phyloP scores from a whole-genome alignment of 2,329 filamentous ascomycete genomes.

The Nemania sp. region DNA sequence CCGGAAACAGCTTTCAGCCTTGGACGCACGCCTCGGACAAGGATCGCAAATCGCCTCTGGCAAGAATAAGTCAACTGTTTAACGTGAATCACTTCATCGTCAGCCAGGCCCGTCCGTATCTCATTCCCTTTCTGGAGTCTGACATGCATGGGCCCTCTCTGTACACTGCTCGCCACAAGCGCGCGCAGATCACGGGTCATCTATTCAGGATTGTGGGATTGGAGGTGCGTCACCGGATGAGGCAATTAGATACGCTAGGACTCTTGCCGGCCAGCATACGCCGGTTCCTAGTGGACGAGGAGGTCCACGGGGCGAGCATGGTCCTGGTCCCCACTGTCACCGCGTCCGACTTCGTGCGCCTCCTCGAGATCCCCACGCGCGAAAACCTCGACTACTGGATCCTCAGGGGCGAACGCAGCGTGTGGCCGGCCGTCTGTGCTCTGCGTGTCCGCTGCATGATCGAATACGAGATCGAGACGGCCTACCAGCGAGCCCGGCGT shows the following conservation, averaged over 20 bases:
- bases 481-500: conserved; percentile 78
- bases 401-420: conserved; percentile 77
- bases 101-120: conserved; percentile 86
- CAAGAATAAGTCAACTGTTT: conserved; percentile 78
- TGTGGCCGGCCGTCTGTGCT: conserved; percentile 87
- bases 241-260: conserved; percentile 77
- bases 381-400: conserved; percentile 85
- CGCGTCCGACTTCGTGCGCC: conserved; percentile 70
- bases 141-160: conserved; percentile 76
- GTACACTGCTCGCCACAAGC: conserved; percentile 60
- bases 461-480: conserved; percentile 83
- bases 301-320: conserved; percentile 74
- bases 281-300: conserved; percentile 80
- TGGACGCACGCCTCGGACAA: conserved; percentile 68
- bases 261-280: conserved; percentile 71
- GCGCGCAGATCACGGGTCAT: conserved; percentile 60
- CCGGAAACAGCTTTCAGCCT: conserved; percentile 67
- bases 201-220: conserved; percentile 70
- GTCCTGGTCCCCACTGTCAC: conserved; percentile 82
- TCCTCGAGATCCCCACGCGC: conserved; percentile 81
- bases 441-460: conserved; percentile 81
- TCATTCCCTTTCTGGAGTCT: conserved; percentile 81
- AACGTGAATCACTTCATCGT: conserved; percentile 96
- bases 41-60: conserved; percentile 66
- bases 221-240: conserved; percentile 78